Base-by-base conservation (phyloP, 2,329 filamentous ascomycete genomes). In the Aspergillus sp. region DNA sequence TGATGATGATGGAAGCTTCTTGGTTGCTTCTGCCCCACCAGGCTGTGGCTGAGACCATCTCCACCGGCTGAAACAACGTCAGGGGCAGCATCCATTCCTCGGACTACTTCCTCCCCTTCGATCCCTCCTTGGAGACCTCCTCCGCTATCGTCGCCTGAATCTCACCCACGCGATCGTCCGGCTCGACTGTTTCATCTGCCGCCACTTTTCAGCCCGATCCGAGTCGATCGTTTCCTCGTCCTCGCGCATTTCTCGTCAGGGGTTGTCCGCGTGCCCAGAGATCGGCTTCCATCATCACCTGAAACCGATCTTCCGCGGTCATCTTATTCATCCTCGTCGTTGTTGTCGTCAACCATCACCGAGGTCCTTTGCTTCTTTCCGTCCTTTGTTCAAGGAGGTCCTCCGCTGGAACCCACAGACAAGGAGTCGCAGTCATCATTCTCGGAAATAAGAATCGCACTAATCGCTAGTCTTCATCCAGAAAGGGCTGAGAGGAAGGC, bases 11-110 rank as follows among this genome's bases (percentile, higher is more conserved):
- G 44, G 54, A 56, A 55, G 32, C 23, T 55, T 55, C 53, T 55
- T 52, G 45, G 54, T 19, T 20, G 21, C 56, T 58, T 58, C 56
- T 49, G 51, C 47, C 48, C 52, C n/a, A 49, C 50, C 21, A 16
- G 34, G 43, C 46, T 42, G 50, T 49, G 49, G 49, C 50, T 58
- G 58, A 57, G 50, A 52, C 49, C 46, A 49, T 52, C 55, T 57
- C 55, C 57, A 54, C 49, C 49, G 47, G 36, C 46, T 55, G 52
- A 57, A 59, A 55, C 55, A 41, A 43, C 5, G 34, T 17, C 34
- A 38, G 14, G 34, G 34, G 34, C 34, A 38, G 14, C 34, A 32
- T 32, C 29, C 13, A 32, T 7, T 32, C 29, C 29, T 32, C 29
- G 29, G 29, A 32, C 7, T n/a, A 32, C 29, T 6, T 13, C 34